Percentiles rank a stretch among this genome's conserved stretches.
phyloP scores from a whole-genome alignment of 176 grass and related monocot species.

The Thinopyrum elongatum region DNA sequence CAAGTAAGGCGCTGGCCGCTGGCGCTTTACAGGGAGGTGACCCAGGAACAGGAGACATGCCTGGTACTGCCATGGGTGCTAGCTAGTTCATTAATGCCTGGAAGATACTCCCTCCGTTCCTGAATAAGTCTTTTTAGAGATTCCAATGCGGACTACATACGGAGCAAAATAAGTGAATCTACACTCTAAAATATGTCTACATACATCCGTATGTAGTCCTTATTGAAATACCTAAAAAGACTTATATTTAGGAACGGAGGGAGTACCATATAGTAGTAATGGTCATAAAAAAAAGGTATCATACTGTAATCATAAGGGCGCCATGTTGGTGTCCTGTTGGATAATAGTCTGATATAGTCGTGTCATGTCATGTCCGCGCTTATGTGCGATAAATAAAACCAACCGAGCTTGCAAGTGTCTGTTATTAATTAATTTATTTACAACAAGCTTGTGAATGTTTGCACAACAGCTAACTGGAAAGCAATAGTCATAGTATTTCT shows the following conservation, averaged over 20 bases:
- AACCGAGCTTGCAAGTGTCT: background rate
- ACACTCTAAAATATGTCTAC: no score
- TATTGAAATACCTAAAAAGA: no score
- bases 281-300: background rate
- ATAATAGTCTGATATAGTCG: background rate
- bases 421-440: background rate
- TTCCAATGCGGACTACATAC: no score
- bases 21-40: background rate
- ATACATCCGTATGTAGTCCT: no score
- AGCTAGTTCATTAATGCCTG: background rate
- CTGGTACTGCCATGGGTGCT: background rate
- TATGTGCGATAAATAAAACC: conserved; percentile 19
- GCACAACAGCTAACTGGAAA: background rate
- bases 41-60: background rate
- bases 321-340: background rate
- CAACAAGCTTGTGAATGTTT: background rate
- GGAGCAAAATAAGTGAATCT: no score
- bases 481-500: background rate
- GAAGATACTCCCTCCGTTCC: no score
- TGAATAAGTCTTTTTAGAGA: no score
- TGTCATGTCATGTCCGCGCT: background rate
- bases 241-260: no score
- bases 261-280: no score
- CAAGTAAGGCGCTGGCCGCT: background rate
- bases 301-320: background rate